Percentiles rank a stretch among this genome's conserved stretches.
Conservation (phyloP, 1,284 basidiomycete species). For the Apiotrichum gracile region DNA sequence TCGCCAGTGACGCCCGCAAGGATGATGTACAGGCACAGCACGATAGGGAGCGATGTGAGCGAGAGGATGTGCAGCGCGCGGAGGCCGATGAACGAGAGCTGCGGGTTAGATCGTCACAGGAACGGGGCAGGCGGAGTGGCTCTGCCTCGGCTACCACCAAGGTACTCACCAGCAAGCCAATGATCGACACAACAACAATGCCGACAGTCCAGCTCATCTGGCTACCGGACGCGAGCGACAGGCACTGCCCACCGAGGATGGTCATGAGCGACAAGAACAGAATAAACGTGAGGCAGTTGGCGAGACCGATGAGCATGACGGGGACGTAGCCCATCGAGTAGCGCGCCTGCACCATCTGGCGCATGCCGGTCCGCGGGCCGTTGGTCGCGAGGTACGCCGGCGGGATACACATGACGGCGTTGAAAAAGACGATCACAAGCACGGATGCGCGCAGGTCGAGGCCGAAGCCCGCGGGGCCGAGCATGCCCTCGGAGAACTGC, state of each 20-base stretch:
- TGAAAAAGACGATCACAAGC: constrained; percentile 34
- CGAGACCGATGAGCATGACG: constrained; percentile 58
- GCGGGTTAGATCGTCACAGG: background rate
- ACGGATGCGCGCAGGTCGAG: constrained; percentile 31
- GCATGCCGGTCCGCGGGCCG: constrained; percentile 77
- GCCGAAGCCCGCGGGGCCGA: constrained; percentile 36
- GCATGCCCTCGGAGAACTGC: constrained; percentile 41
- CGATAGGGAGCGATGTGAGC: constrained; percentile 41
- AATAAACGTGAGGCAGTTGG: constrained; percentile 59
- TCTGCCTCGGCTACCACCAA: too few relatives aligned
- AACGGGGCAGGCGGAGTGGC: background rate
- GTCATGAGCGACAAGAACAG: constrained; percentile 72
- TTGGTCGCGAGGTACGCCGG: constrained; percentile 56
- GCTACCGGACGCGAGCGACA: constrained; percentile 63
- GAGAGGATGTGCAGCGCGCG: constrained; percentile 46
- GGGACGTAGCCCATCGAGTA: constrained; percentile 73
- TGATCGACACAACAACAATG: constrained; percentile 74
- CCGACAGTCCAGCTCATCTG: constrained; percentile 58
- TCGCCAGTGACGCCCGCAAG: constrained; percentile 63
- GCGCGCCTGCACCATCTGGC: constrained; percentile 78
- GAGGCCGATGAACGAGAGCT: constrained; percentile 52
- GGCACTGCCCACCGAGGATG: constrained; percentile 71
- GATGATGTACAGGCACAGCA: constrained; percentile 69
- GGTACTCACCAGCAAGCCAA: constrained; percentile 63
- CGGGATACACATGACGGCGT: constrained; percentile 24